Evolutionary conservation across 2,329 filamentous ascomycete species (phyloP), one percentile per base, ranked within the genome.

Genomic region (Chrysoporthe cubensis): DNA sequence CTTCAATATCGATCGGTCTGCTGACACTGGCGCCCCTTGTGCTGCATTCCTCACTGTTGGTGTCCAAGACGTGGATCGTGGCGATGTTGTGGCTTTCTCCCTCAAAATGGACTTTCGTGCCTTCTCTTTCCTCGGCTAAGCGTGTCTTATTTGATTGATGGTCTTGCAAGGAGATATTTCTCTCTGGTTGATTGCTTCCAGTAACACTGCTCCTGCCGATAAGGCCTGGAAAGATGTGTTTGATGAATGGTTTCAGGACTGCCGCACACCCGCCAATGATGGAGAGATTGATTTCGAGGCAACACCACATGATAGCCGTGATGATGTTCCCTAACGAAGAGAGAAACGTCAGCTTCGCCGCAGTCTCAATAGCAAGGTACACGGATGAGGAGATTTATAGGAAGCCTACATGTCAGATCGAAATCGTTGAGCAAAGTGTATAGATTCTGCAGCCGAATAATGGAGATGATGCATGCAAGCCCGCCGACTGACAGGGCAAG

Each of bases 231-330:
- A 58, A 58, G 7, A 42, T 18, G 16, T 42, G 56, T 14, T 58
- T 37, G n/a, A 58, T 13, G 6, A 58, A 58, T 18, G 56, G 56
- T n/a, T 58, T 58, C 34, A 58, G 37, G 7, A 34, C 18, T 58
- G 56, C 34, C 13, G 37, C 37, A 14, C 56, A 58, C 2, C 34
- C 56, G 5, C 56, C 56, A n/a, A 58, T 58, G 37, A 58, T 42
- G 16, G 56, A 58, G 4, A 58, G 34, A 5, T 58, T 42, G 34
- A 58, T 40, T n/a, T 58, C 56, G 7, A 58, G 56, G 18, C 56
- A 58, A 26, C 56, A 58, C 56, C 56, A 58, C 56, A 58, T 58
- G 16, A 58, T 4, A 16, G 56, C 34, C 7, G 56, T 42, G 56
- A 42, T 42, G 34, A 42, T 21, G 11, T 58, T 42, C 9, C 13